A percentile compares a stretch with the other conserved stretches of the same genome.
These are phyloP conservation scores for Apiospora saccharicola DNA, from an alignment of 2,329 filamentous ascomycete genomes.

Conservation along the genomic window DNA sequence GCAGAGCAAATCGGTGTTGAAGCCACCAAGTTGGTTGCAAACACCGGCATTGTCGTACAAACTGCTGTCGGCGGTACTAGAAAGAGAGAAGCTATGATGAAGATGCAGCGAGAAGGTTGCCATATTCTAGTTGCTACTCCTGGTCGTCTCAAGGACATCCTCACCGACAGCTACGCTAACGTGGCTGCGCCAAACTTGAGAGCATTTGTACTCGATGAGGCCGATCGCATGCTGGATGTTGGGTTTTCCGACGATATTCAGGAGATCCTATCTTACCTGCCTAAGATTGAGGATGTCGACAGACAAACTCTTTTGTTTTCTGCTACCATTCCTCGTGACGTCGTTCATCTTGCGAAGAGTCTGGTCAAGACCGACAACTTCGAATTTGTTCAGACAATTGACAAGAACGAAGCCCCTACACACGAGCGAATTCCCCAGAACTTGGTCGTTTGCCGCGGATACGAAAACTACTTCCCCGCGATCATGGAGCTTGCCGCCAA, in stretches of 20 bases:
- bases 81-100: slow-evolving; percentile 72
- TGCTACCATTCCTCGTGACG: slow-evolving; percentile 86
- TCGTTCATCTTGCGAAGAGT: slow-evolving; percentile 78
- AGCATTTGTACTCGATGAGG: slow-evolving; percentile 94
- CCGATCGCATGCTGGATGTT: slow-evolving; percentile 98
- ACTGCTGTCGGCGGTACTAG: slow-evolving; percentile 92
- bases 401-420: slow-evolving; percentile 81
- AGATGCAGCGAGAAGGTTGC: slow-evolving; percentile 78
- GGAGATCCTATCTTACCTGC: slow-evolving; percentile 68
- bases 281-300: slow-evolving; percentile 66
- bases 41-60: slow-evolving; percentile 72
- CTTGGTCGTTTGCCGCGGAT: slow-evolving; percentile 69
- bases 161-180: slow-evolving; percentile 69
- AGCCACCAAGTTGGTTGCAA: slow-evolving; percentile 69
- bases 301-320: slow-evolving; percentile 96
- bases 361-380: slow-evolving; percentile 83
- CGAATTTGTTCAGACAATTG: slow-evolving; percentile 89
- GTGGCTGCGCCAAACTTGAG: slow-evolving; percentile 82
- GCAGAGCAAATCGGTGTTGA: slow-evolving; percentile 84
- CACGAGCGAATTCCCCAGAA: slow-evolving; percentile 86
- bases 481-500: slow-evolving; percentile 78
- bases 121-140: slow-evolving; percentile 92
- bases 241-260: slow-evolving; percentile 75
- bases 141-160: slow-evolving; percentile 83
- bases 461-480: slow-evolving; percentile 79